Evolutionary conservation across 208 protist genomes (phyloP).

Genomic region (Leishmania guyanensis): DNA sequence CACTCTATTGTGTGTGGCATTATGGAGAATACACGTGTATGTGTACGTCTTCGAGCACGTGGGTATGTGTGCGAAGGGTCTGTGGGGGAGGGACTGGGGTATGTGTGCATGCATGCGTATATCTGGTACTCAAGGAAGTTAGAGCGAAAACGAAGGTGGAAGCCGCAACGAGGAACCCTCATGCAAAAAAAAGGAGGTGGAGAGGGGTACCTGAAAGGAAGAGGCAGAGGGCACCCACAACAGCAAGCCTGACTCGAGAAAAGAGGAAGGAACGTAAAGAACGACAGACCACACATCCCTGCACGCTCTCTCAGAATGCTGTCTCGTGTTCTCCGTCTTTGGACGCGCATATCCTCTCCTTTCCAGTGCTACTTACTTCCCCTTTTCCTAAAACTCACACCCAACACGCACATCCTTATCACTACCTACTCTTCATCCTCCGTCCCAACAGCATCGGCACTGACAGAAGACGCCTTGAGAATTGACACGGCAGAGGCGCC

Average conservation of each 20-base stretch:
- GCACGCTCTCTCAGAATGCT: background rate
- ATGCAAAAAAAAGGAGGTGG: background rate
- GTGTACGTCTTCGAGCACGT: background rate
- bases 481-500: slow-evolving; percentile 73
- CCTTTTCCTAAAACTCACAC: background rate
- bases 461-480: slow-evolving; percentile 30
- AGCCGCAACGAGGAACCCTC: background rate
- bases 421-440: slow-evolving; percentile 14
- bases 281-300: background rate
- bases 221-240: slow-evolving; percentile 5
- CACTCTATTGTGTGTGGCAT: background rate
- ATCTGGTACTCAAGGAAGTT: background rate
- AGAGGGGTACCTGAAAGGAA: background rate
- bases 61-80: background rate
- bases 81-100: background rate
- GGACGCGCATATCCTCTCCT: background rate
- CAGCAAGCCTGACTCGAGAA: background rate
- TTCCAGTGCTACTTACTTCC: background rate
- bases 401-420: background rate
- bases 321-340: background rate
- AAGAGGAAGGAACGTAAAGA: background rate
- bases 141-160: slow-evolving; percentile 7
- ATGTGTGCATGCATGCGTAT: background rate
- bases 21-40: background rate
- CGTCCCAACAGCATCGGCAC: slow-evolving; percentile 18